Base-by-base conservation (phyloP, 202 grass and related monocot genomes). In the Zoysia matrella region DNA sequence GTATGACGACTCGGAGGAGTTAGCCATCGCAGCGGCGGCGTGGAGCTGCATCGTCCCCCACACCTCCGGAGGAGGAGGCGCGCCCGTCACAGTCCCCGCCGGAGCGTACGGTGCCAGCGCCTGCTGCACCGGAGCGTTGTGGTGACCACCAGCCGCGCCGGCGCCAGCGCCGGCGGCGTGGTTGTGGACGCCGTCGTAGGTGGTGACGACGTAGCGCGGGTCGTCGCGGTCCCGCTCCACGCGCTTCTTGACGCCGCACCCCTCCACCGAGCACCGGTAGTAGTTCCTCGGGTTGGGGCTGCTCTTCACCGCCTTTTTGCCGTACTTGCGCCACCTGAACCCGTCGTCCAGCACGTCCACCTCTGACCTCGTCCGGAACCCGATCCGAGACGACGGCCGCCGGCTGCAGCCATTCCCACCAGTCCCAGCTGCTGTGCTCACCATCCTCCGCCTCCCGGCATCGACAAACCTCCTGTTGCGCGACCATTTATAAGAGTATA, bases 241-340 rank as follows among this genome's bases (percentile, higher is more conserved):
- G 60, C 91, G 83, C 86, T 99, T 99, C 91, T 96, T 99, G 42
- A 99, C 96, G 40, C 91, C 82, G 69, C 96, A 99, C 0, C 81
- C 91, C 18, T 85, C 83, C 11, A n/a, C 66, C 62, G 96, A 90
- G 86, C 96, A 99, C 2, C 93, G 87, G 82, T 92, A 99, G 82
- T 99, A 99, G 78, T 99, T 99, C 71, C 96, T 88, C 64, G 91
- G 95, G 81, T 98, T 98, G 12, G 95, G 95, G 86, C 95, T 98
- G 86, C 86, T 95, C 91, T 98, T 98, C 39, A 98, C 92, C 11
- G 88, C 88, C 78, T 98, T 98, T 74, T 98, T 98, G 55, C 95
- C 95, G 68, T 98, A 98, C 87, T 98, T 98, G 71, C 95, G 79
- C 95, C 95, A 98, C 86, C 89, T 92, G 90, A 91, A 98, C 10